phyloP scores from a whole-genome alignment of 2,329 filamentous ascomycete genomes.

The Diaporthe aspalathi region DNA sequence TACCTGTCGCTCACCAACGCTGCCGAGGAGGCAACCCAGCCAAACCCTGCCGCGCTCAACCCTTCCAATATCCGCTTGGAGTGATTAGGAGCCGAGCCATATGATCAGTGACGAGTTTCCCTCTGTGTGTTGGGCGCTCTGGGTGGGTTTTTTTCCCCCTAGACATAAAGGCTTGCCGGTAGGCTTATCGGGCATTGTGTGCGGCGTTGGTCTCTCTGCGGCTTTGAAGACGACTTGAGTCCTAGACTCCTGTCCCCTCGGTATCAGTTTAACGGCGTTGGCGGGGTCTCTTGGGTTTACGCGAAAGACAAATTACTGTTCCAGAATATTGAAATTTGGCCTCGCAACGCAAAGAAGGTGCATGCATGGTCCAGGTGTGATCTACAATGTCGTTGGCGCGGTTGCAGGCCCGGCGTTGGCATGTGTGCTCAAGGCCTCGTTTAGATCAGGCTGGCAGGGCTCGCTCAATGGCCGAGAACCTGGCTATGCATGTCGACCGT shows the following conservation, averaged over 20 bases:
- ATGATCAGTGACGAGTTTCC: not conserved
- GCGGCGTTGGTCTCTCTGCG: slow-evolving; percentile 29
- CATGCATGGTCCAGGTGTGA: not conserved
- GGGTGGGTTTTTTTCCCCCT: not conserved
- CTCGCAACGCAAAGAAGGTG: not conserved
- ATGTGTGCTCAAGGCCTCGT: not conserved
- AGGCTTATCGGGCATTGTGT: slow-evolving; percentile 27
- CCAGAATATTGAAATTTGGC: not conserved
- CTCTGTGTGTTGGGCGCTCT: not conserved
- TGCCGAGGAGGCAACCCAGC: slow-evolving; percentile 71
- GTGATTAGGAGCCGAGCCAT: slow-evolving; percentile 30
- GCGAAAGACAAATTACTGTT: not conserved
- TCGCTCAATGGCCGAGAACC: slow-evolving; percentile 29
- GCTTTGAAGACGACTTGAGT: slow-evolving; percentile 2
- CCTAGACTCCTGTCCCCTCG: not conserved
- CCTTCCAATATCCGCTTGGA: slow-evolving; percentile 53
- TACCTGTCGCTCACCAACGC: slow-evolving; percentile 95
- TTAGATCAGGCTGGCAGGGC: not conserved
- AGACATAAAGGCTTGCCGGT: slow-evolving; percentile 19
- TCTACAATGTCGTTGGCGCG: not conserved
- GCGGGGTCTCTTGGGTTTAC: not conserved
- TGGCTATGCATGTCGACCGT: slow-evolving; percentile 11
- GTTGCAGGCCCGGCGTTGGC: not conserved
- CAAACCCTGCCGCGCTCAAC: slow-evolving; percentile 46
- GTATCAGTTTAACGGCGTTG: slow-evolving; percentile 21